Evolutionary conservation across 495 filamentous ascomycete species (phyloP).

Genomic region (Talaromyces thailandensis): DNA sequence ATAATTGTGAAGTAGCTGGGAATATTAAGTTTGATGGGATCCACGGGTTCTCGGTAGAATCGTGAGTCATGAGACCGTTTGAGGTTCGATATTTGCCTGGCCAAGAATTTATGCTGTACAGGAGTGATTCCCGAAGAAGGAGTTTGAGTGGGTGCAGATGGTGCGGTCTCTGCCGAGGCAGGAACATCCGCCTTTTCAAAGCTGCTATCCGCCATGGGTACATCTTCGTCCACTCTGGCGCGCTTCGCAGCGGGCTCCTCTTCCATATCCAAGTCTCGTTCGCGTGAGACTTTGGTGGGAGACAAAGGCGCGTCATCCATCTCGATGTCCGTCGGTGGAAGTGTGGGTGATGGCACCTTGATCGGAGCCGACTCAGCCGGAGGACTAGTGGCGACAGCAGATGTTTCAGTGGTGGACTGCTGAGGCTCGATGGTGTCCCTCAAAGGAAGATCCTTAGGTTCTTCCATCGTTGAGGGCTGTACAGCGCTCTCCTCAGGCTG

Average conservation of each 20-base stretch:
- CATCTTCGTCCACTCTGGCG: constrained; percentile 50
- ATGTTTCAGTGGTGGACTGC: background rate
- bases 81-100: constrained; percentile 51
- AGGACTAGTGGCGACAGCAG: background rate
- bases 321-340: constrained; percentile 23
- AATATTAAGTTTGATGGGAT: constrained; percentile 54
- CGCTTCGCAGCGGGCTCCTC: constrained; percentile 76
- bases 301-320: constrained; percentile 29
- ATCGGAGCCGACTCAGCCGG: background rate
- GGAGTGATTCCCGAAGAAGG: constrained; percentile 30
- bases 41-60: constrained; percentile 69
- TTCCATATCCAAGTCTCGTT: constrained; percentile 58
- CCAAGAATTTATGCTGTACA: constrained; percentile 46
- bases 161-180: background rate
- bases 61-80: constrained; percentile 72
- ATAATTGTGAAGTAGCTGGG: constrained; percentile 65
- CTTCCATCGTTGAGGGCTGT: background rate
- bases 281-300: constrained; percentile 53
- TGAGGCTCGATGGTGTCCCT: background rate
- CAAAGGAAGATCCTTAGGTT: background rate
- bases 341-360: constrained; percentile 5
- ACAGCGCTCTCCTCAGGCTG: background rate
- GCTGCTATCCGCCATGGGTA: background rate
- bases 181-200: background rate
- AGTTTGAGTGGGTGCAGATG: background rate